A percentile compares a stretch with the other conserved stretches of the same genome.
Evolutionary conservation across 2,329 filamentous ascomycete species (phyloP).

Genomic region (Colletotrichum orchidophilum): DNA sequence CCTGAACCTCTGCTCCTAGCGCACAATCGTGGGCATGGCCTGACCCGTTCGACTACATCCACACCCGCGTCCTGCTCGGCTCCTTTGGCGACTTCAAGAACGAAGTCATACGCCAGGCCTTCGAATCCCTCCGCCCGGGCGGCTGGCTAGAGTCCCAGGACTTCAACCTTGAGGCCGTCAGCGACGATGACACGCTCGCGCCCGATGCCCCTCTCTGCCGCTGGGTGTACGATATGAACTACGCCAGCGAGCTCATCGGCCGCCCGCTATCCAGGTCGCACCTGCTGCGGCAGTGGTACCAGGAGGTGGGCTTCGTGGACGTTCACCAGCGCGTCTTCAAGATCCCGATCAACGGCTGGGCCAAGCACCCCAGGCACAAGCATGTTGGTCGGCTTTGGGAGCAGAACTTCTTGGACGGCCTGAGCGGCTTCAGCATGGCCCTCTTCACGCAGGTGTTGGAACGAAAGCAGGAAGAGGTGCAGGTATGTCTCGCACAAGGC

Average conservation of each 20-base stretch:
- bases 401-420: conserved; percentile 50
- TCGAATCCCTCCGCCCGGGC: conserved; percentile 58
- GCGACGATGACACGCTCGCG: conserved; percentile 57
- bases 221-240: conserved; percentile 52
- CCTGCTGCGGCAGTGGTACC: conserved; percentile 48
- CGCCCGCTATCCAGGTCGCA: conserved; percentile 49
- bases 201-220: conserved; percentile 47
- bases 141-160: conserved; percentile 67
- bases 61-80: conserved; percentile 59
- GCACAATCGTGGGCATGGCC: conserved; percentile 61
- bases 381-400: conserved; percentile 57
- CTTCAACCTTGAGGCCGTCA: conserved; percentile 46
- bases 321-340: conserved; percentile 62
- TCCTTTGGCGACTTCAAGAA: conserved; percentile 59
- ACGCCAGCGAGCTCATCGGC: conserved; percentile 47
- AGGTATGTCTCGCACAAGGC: conserved; percentile 54
- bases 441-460: conserved; percentile 52
- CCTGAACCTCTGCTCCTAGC: conserved; percentile 40
- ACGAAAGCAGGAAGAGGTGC: conserved; percentile 55
- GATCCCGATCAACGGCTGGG: conserved; percentile 64
- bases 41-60: conserved; percentile 65
- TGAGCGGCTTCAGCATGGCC: conserved; percentile 55
- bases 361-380: conserved; percentile 54
- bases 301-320: conserved; percentile 64
- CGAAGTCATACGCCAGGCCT: conserved; percentile 62